Evolutionary conservation across 345 rosid genomes (phyloP).

Genomic region (Eucalyptus paniculata): DNA sequence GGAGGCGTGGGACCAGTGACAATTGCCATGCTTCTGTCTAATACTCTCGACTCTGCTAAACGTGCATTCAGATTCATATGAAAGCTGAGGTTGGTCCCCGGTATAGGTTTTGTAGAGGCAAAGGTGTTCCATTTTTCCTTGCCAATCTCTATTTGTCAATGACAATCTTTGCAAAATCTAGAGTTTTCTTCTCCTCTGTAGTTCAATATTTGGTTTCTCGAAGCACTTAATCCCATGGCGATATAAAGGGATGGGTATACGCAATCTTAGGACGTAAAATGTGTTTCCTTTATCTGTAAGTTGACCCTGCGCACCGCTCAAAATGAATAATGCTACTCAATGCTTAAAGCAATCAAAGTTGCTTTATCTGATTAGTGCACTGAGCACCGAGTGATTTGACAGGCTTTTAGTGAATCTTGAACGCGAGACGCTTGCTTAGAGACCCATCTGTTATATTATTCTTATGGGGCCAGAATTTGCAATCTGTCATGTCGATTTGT

Average conservation of each 20-base stretch:
- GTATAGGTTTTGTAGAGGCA: background rate
- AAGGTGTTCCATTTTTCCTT: background rate
- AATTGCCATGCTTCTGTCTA: constrained; percentile 16
- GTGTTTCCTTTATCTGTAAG: background rate
- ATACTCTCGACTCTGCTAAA: constrained; percentile 14
- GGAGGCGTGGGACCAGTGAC: constrained; percentile 13
- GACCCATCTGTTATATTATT: too few relatives aligned
- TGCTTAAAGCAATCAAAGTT: too few relatives aligned
- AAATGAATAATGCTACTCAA: background rate
- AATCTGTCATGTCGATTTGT: too few relatives aligned
- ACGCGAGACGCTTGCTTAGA: too few relatives aligned
- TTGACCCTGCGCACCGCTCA: background rate
- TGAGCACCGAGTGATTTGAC: rapidly evolving
- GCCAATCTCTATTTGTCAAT: background rate
- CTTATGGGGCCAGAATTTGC: too few relatives aligned
- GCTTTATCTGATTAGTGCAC: background rate
- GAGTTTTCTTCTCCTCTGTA: background rate
- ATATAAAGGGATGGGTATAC: background rate
- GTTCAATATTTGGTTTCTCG: background rate
- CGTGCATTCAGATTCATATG: background rate
- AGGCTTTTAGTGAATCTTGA: background rate
- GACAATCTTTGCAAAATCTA: background rate
- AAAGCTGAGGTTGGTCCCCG: background rate
- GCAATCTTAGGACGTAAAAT: rapidly evolving
- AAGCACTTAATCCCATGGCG: background rate